Base-by-base conservation (phyloP, 164 flowering plant species). In the Cinnamomum micranthum region DNA sequence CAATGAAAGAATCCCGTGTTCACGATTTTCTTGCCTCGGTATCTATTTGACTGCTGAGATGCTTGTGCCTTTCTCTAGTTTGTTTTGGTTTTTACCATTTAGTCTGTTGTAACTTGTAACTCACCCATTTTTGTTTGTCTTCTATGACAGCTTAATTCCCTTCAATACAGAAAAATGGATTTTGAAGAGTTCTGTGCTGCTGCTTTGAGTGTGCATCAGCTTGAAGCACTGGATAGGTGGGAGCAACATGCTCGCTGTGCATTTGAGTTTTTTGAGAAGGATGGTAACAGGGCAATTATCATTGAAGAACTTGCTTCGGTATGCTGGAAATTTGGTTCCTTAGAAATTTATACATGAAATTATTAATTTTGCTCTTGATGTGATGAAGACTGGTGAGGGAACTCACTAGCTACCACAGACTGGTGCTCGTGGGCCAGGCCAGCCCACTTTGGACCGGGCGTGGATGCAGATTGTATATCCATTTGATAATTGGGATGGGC, bases 171-270 rank as follows among this genome's bases (percentile, higher is more conserved):
- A 87, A 88, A 87, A 75, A 90, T 95, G 95, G 90, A 92, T 80
- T 93, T 93, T 80, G 98, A 91, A 80, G 99, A 95, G 77, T 93
- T 93, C 70, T 89, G 95, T 86, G 94, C 97, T 20, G 99, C 97
- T 67, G 90, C 98, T 33, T 69, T 91, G 51, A 93, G 91, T 73
- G 93, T 93, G 41, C 86, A 89, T 91, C 99, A 93, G 80, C 82
- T 93, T 72, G 99, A 95, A 84, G 91, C 93, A 23, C 87, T 91
- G 62, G 97, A 89, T 68, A 80, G 79, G 11, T 95, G 99, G 99
- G 97, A 95, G 80, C 98, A 95, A 77, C 96, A 87, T 78, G 97
- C 94, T 65, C 92, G 97, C 59, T 82, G 86, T 82, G 99, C 98
- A 31, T 95, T 87, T 79, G 98, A 93, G 74, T 77, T 92, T 41